Evolutionary conservation across 176 grass and related monocot species (phyloP).

Genomic region (Chloris gayana): DNA sequence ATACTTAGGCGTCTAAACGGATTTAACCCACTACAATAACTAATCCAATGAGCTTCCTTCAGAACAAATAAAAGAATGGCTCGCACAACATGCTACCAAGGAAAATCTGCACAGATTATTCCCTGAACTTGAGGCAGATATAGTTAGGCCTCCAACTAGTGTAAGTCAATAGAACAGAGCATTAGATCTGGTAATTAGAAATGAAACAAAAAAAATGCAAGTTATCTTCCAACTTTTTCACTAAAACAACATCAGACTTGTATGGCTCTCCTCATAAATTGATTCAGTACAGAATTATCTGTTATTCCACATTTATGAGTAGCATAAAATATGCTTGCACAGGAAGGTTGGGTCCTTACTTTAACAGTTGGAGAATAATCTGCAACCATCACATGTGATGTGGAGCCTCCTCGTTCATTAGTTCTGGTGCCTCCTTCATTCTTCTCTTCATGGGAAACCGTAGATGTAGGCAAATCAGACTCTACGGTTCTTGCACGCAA

Average conservation of each 20-base stretch:
- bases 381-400: constrained; percentile 19
- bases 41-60: background rate
- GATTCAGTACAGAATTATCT: constrained; percentile 8
- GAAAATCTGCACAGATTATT: background rate
- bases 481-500: constrained; percentile 68
- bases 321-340: constrained; percentile 13
- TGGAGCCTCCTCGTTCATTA: constrained; percentile 41
- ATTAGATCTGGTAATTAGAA: background rate
- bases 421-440: constrained; percentile 15
- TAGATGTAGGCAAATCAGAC: constrained; percentile 34
- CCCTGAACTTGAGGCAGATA: background rate
- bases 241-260: constrained; percentile 13
- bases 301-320: background rate
- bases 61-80: background rate
- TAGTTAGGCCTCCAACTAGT: background rate
- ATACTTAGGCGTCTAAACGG: constrained; percentile 13
- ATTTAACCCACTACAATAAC: background rate
- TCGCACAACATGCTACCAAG: background rate
- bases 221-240: background rate
- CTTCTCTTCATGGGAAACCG: constrained; percentile 22
- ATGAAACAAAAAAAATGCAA: background rate
- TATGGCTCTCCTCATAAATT: background rate
- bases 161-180: background rate
- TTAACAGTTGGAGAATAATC: constrained; percentile 31
- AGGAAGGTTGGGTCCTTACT: constrained; percentile 46